These are phyloP conservation scores for Thelephora aurantiotincta DNA, from an alignment of 768 basidiomycete genomes.

Conservation along the genomic window DNA sequence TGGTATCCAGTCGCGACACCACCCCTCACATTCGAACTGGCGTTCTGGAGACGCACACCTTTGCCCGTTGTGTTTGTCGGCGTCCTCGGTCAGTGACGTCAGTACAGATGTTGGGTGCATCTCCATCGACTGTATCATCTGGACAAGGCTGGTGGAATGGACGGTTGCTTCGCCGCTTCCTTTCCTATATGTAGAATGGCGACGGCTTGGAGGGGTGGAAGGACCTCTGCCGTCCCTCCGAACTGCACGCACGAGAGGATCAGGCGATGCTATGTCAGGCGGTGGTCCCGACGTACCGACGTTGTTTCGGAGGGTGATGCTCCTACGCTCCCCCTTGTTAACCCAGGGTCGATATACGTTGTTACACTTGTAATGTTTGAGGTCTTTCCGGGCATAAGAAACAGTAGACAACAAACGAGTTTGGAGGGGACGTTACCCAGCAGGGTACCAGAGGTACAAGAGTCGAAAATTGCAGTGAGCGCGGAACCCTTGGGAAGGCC, in stretches of 20 bases:
- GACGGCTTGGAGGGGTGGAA: background rate
- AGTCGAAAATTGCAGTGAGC: constrained; percentile 3
- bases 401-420: background rate
- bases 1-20: background rate
- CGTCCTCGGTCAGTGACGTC: no score
- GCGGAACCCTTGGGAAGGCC: constrained; percentile 1
- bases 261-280: background rate
- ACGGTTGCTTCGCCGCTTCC: background rate
- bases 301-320: background rate
- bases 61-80: no score
- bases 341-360: background rate
- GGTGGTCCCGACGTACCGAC: background rate
- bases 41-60: no score
- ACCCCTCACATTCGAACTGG: background rate
- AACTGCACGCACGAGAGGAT: background rate
- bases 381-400: background rate
- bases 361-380: background rate
- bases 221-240: background rate
- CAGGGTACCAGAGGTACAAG: constrained; percentile 4
- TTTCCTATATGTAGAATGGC: background rate
- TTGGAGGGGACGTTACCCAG: background rate
- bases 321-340: background rate
- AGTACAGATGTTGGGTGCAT: background rate
- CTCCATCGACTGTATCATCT: background rate
- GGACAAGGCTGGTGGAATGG: background rate